Percentiles rank a stretch among this genome's conserved stretches.
Conservation (phyloP, 1,284 basidiomycete genomes). For the Trichosporon faecale region DNA sequence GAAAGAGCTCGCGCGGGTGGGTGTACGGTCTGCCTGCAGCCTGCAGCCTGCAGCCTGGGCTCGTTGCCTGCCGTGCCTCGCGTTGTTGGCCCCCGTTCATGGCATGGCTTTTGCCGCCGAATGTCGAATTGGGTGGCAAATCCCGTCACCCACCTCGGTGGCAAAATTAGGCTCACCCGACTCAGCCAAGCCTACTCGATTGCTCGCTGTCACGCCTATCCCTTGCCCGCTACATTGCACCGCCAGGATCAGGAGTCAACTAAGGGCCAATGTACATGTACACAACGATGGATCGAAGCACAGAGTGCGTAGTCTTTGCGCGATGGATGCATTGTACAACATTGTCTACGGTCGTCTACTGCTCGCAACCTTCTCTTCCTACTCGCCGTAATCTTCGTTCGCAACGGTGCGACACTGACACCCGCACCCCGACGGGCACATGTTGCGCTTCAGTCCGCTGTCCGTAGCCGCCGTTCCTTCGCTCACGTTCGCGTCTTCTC, state of each 20-base stretch:
- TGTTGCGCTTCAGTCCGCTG: constrained; percentile 26
- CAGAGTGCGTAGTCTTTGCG: background rate
- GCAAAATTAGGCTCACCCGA: constrained; percentile 1
- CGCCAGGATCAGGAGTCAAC: background rate
- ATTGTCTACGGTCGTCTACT: background rate
- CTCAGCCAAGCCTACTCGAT: background rate
- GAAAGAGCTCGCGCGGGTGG: background rate
- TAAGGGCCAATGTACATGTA: background rate
- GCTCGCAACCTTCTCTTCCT: background rate
- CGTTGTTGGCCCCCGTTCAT: background rate
- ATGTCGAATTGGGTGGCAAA: constrained; percentile 12
- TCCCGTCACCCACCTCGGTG: constrained; percentile 2
- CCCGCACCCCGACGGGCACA: constrained; percentile 45
- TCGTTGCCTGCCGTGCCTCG: constrained; percentile 6
- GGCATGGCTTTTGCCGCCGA: constrained; percentile 9
- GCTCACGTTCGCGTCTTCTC: constrained; percentile 4
- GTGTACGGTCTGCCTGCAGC: background rate
- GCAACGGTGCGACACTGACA: constrained; percentile 33
- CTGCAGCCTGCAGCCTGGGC: too few species aligned
- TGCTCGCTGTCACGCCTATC: background rate
- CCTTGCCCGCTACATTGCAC: background rate
- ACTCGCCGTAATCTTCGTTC: background rate
- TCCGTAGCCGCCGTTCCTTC: constrained; percentile 11
- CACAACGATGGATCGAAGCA: background rate
- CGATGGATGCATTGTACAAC: background rate